Evolutionary conservation across 2,329 filamentous ascomycete species (phyloP), one percentile per base, ranked within the genome.

Genomic region (Colletotrichum limetticola): DNA sequence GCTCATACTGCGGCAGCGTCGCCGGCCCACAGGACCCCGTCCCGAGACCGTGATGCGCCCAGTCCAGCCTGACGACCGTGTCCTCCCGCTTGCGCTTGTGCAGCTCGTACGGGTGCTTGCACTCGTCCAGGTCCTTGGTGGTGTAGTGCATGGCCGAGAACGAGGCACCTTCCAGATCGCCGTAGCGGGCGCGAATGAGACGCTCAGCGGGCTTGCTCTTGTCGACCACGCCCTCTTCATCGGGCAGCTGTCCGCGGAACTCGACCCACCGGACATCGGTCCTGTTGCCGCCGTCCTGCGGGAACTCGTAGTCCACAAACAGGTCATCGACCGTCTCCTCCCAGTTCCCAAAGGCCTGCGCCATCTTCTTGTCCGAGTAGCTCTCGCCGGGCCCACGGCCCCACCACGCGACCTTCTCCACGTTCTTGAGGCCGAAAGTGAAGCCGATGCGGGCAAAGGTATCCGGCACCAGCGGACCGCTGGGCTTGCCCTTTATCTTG

Each of bases 251-350:
- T 7, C 78, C 78, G 24, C 79, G 76, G 66, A 89, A 83, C 78
- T 86, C 84, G 4, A 93, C 85, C 88, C 90, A 92, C 2, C 89
- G 84, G 1, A 89, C 88, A 76, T 93, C 91, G 0, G 88, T 91
- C 22, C 90, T 85, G 78, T 93, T 93, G 0, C 90, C 90, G 37
- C 85, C 86, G 72, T 94, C 92, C 79, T 94, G 92, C 0, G 92
- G 92, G 68, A 89, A 91, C 75, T 94, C 92, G 77, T 93, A 93
- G 56, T 88, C 85, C 1, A 88, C 84, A 79, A 87, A 89, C 0
- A 94, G 82, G 1, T 86, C 83, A 59, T 89, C 86, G 1, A 91
- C 82, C 1, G 76, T 76, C 12, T 79, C 76, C 2, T 83, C 82
- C 81, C 86, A 91, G 61, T 86, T 87, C 7, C 90, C 91, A 4